These are phyloP conservation scores for Pseudogymnoascus sp. DNA, from an alignment of 2,329 filamentous ascomycete species.

Conservation along the genomic window DNA sequence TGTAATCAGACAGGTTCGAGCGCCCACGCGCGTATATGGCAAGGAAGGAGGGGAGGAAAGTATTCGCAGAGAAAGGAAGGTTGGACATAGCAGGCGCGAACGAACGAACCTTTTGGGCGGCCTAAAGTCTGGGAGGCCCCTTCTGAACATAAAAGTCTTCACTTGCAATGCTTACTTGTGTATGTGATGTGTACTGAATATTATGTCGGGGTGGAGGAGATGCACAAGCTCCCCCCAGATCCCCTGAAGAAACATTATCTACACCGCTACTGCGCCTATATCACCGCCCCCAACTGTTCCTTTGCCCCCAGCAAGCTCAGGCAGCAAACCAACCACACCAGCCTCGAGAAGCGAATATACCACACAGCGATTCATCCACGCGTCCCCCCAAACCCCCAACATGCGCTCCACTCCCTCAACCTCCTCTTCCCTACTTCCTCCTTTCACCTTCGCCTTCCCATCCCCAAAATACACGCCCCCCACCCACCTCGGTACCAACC, in stretches of 20 bases:
- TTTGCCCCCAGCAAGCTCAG: conserved; percentile 67
- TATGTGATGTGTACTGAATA: background rate
- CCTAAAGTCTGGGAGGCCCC: conserved; percentile 2
- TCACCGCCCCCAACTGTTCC: conserved; percentile 65
- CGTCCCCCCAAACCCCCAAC: conserved; percentile 68
- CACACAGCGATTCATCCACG: conserved; percentile 88
- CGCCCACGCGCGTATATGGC: background rate
- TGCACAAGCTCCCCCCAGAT: background rate
- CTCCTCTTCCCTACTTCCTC: conserved; percentile 22
- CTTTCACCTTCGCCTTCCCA: conserved; percentile 32
- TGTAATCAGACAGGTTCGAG: background rate
- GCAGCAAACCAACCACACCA: conserved; percentile 71
- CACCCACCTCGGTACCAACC: conserved; percentile 34
- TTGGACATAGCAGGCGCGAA: background rate
- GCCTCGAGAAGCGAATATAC: conserved; percentile 76
- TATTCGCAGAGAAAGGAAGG: background rate
- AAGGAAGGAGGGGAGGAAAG: background rate
- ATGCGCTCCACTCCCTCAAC: conserved; percentile 40
- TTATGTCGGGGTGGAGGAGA: background rate
- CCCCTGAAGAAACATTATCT: background rate
- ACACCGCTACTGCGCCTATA: background rate
- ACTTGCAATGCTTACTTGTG: background rate
- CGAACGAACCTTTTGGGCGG: background rate
- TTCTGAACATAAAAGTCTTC: background rate
- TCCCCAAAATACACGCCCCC: conserved; percentile 29